Evolutionary conservation across 2,329 filamentous ascomycete species (phyloP).

Genomic region (Apiospora saccharicola): DNA sequence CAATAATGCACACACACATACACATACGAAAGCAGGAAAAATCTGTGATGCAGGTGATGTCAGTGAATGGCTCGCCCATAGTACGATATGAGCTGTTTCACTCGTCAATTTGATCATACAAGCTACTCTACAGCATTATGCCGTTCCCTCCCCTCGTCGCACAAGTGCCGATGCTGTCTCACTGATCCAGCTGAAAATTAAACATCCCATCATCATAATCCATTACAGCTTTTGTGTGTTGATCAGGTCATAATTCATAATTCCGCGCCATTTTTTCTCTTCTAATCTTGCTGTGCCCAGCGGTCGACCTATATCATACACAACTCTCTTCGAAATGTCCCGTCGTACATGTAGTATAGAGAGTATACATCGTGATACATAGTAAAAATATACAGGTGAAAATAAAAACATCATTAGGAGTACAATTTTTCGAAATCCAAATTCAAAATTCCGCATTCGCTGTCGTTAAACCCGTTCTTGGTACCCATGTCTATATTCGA

Average conservation of each 20-base stretch:
- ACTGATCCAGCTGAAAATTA: not conserved
- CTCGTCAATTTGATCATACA: not conserved
- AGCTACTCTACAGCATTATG: not conserved
- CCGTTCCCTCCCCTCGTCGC: not conserved
- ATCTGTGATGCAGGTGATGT: constrained; percentile 6
- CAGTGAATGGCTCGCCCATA: not conserved
- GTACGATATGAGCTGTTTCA: constrained; percentile 20
- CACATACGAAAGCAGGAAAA: not conserved
- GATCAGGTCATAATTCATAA: constrained; percentile 17
- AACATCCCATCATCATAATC: not conserved
- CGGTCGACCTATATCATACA: constrained; percentile 4
- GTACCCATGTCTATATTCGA: constrained; percentile 15
- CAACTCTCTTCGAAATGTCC: not conserved
- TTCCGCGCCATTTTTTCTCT: constrained; percentile 12
- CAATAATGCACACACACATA: not conserved
- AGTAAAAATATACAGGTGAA: constrained; percentile 19
- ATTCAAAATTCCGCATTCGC: constrained; percentile 2
- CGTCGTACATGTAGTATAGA: constrained; percentile 3
- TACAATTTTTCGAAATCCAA: not conserved
- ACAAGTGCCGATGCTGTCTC: not conserved
- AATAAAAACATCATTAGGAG: constrained; percentile 21
- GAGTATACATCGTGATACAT: constrained; percentile 22
- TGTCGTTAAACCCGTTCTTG: constrained; percentile 7
- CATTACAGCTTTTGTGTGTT: not conserved
- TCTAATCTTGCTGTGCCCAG: not conserved